A percentile compares a stretch with the other conserved stretches of the same genome.
These are phyloP conservation scores for Melaleuca alternifolia DNA, from an alignment of 345 rosid genomes.

Conservation along the genomic window DNA sequence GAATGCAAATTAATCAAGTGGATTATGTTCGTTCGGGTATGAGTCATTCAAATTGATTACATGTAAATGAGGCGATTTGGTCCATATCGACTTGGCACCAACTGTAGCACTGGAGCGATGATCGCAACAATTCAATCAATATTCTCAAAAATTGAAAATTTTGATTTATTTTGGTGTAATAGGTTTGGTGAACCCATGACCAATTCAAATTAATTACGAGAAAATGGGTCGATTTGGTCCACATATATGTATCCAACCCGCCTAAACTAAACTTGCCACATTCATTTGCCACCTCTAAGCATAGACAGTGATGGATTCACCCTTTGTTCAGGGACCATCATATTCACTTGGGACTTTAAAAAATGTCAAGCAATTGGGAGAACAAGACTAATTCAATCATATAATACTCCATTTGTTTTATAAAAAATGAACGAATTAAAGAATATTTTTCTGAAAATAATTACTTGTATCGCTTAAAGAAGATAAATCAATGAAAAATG, in stretches of 20 bases:
- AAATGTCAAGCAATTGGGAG: background rate
- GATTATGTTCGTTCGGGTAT: background rate
- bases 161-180: accelerated
- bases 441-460: background rate
- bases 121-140: background rate
- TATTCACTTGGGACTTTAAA: background rate
- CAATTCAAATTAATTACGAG: background rate
- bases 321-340: background rate
- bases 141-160: background rate
- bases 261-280: background rate
- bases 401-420: background rate
- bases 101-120: background rate
- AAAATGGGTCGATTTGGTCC: background rate
- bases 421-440: background rate
- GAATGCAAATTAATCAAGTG: background rate
- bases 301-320: background rate
- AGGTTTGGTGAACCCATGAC: background rate
- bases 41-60: background rate
- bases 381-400: background rate
- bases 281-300: background rate
- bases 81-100: background rate
- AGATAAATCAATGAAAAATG: background rate
- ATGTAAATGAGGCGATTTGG: background rate
- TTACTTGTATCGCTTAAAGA: background rate
- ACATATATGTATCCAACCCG: background rate